A percentile compares a stretch with the other conserved stretches of the same genome.
Evolutionary conservation across 2,329 filamentous ascomycete species (phyloP).

Genomic region (Paracamarosporium sp.): DNA sequence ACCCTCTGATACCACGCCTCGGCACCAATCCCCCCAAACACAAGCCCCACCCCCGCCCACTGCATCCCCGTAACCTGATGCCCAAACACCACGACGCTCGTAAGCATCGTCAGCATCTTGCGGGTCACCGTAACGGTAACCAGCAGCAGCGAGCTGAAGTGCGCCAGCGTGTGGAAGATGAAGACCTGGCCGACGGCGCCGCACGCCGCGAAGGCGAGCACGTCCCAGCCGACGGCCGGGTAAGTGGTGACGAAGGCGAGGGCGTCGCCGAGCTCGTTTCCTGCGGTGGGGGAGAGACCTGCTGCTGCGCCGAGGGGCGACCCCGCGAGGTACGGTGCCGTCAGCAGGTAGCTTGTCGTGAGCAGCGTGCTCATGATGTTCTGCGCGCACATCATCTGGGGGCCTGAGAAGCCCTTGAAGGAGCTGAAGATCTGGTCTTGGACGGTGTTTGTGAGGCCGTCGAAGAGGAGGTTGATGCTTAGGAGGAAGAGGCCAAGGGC

Average conservation of each 20-base stretch:
- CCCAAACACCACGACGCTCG: conserved; percentile 93
- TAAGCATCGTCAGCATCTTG: conserved; percentile 99
- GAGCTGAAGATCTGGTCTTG: conserved; percentile 89
- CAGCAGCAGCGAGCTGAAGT: conserved; percentile 88
- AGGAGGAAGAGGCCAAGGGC: conserved; percentile 84
- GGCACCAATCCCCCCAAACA: conserved; percentile 94
- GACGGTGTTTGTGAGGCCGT: conserved; percentile 94
- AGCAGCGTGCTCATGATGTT: conserved; percentile 85
- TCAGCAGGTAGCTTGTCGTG: conserved; percentile 76
- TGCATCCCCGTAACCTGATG: conserved; percentile 87
- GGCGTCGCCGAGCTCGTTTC: conserved; percentile 80
- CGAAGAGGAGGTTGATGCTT: conserved; percentile 88
- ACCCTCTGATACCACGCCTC: conserved; percentile 81
- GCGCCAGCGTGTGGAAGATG: conserved; percentile 90
- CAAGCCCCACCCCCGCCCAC: conserved; percentile 88
- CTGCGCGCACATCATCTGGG: conserved; percentile 99
- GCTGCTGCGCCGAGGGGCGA: conserved; percentile 55
- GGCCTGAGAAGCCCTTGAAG: conserved; percentile 82
- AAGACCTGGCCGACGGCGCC: conserved; percentile 96
- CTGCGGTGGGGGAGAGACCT: conserved; percentile 52
- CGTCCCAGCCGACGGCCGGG: conserved; percentile 83
- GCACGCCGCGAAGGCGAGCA: conserved; percentile 86
- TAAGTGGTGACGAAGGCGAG: conserved; percentile 80
- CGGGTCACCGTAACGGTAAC: conserved; percentile 97
- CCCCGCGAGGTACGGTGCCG: conserved; percentile 79